Conservation (phyloP, 352 stramenopile species). For the Pythium dissimile region DNA sequence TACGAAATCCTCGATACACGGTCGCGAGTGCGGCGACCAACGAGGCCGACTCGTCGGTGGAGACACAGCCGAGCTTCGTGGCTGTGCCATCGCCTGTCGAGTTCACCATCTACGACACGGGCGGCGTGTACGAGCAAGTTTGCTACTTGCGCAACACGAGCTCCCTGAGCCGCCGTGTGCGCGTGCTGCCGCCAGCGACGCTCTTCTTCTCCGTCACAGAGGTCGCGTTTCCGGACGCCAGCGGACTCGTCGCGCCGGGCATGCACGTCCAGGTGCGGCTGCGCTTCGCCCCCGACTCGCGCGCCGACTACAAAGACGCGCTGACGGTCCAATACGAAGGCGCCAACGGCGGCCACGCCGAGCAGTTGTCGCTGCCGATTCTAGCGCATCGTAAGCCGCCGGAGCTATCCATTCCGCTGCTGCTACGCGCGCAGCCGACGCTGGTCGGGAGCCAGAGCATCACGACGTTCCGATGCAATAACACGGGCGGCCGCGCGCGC, state of each 20-base stretch:
- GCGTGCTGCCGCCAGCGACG: constrained; percentile 58
- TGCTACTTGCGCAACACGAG: constrained; percentile 63
- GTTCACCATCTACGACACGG: constrained; percentile 71
- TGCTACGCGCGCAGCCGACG: constrained; percentile 52
- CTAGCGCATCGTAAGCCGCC: constrained; percentile 46
- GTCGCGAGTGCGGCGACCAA: neutral
- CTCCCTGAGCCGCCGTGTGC: constrained; percentile 46
- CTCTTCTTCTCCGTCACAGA: constrained; percentile 62
- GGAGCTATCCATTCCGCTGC: constrained; percentile 60
- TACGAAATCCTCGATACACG: constrained; percentile 58
- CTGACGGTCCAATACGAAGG: constrained; percentile 58
- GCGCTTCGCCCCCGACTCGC: constrained; percentile 68
- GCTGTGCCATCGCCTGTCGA: constrained; percentile 49
- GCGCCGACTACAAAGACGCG: constrained; percentile 67
- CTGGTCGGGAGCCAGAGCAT: constrained; percentile 53
- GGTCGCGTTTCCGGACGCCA: constrained; percentile 49
- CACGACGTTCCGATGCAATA: constrained; percentile 50
- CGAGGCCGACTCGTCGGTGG: neutral
- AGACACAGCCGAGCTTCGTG: constrained; percentile 29
- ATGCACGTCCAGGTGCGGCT: constrained; percentile 62
- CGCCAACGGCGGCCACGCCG: constrained; percentile 1
- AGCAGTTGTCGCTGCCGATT: constrained; percentile 40
- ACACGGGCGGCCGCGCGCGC: constrained; percentile 50
- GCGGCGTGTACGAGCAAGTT: constrained; percentile 73
- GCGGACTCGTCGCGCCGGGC: constrained; percentile 59